These are phyloP conservation scores for Candida sanyiensis DNA, from an alignment of 805 yeast species.

Conservation along the genomic window DNA sequence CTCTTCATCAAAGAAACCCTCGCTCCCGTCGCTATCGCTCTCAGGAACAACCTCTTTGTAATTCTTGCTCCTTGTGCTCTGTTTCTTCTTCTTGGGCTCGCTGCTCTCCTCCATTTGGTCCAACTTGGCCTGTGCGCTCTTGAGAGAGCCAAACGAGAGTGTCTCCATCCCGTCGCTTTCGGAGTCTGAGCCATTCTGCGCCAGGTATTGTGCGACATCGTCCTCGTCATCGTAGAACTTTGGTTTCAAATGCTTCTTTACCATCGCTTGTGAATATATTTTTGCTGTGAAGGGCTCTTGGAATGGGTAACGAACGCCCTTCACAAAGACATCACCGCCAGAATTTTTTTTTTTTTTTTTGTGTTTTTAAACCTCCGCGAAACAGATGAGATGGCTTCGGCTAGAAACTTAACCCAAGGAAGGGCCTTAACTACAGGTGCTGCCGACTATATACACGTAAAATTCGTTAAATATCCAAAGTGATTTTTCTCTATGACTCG, in stretches of 20 bases:
- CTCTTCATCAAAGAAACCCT: conserved; percentile 33
- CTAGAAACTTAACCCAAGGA: too few relatives aligned
- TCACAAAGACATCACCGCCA: too few relatives aligned
- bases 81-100: conserved; percentile 1
- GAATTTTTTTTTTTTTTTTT: neutral
- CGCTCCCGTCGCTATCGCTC: conserved; percentile 8
- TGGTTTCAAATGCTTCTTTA: conserved; percentile 15
- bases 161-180: conserved; percentile 39
- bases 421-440: neutral
- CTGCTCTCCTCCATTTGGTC: conserved; percentile 17
- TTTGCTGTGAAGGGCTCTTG: too few relatives aligned
- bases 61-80: conserved; percentile 5
- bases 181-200: conserved; percentile 13
- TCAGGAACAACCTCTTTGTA: conserved; percentile 16
- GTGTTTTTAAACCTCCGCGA: too few relatives aligned
- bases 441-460: conserved; percentile 6
- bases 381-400: too few relatives aligned
- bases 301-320: too few relatives aligned
- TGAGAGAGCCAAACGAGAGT: conserved; percentile 61
- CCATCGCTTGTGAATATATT: conserved; percentile 9
- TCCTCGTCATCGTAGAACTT: conserved; percentile 20
- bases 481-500: conserved; percentile 25
- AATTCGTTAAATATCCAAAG: neutral
- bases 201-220: conserved; percentile 16
- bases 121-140: conserved; percentile 48